These are phyloP conservation scores for Salix arbutifolia DNA, from an alignment of 345 rosid species.

Conservation along the genomic window DNA sequence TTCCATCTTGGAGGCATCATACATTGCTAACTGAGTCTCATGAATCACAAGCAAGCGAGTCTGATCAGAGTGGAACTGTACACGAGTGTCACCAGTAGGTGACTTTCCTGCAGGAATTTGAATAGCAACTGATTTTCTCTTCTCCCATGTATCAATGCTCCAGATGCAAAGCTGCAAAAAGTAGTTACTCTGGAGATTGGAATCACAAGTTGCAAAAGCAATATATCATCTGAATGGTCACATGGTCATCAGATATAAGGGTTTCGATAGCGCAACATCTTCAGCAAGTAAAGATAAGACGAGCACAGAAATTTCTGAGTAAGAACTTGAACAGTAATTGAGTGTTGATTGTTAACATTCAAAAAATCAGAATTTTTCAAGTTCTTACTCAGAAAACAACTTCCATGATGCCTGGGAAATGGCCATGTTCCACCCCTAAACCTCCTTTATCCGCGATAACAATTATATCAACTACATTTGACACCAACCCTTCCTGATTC, in stretches of 20 bases:
- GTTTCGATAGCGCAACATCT: background rate
- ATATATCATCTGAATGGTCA: background rate
- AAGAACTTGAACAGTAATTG: background rate
- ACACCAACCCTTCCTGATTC: background rate
- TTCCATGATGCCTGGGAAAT: background rate
- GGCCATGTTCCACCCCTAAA: background rate
- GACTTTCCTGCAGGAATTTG: conserved; percentile 67
- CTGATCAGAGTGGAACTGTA: conserved; percentile 79
- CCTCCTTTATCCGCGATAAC: background rate
- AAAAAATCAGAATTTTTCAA: background rate
- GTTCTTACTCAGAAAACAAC: background rate
- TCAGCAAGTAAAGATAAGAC: background rate
- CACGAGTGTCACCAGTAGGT: conserved; percentile 62
- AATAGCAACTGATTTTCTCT: conserved; percentile 52
- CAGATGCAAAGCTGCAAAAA: conserved; percentile 59
- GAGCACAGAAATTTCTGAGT: background rate
- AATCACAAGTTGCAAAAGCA: background rate
- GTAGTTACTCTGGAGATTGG: background rate
- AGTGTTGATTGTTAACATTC: background rate
- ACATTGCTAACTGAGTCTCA: conserved; percentile 74
- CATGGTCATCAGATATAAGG: background rate
- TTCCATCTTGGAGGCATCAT: conserved; percentile 83
- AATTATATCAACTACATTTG: background rate
- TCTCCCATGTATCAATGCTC: conserved; percentile 94
- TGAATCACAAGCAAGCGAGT: conserved; percentile 67